These are phyloP conservation scores for Schizopora paradoxa DNA, from an alignment of 1,284 basidiomycete species.

Conservation along the genomic window DNA sequence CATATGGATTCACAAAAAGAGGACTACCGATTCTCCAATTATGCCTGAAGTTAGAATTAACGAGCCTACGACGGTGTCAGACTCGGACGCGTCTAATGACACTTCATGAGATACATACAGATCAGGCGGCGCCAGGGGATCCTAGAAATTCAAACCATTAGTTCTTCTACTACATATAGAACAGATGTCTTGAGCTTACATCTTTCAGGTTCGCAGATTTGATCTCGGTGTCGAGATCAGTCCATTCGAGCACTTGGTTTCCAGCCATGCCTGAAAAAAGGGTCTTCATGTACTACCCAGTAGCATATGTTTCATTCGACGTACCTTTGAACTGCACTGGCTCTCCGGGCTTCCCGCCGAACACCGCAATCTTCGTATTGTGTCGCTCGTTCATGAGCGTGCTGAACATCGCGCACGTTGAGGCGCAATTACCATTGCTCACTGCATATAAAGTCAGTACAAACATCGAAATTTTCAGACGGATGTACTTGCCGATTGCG, in stretches of 20 bases:
- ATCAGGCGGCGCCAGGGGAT: conserved; percentile 56
- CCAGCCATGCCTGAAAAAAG: conserved; percentile 51
- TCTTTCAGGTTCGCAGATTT: conserved; percentile 55
- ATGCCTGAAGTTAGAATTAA: conserved; percentile 47
- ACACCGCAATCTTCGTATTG: conserved; percentile 49
- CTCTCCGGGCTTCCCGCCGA: conserved; percentile 54
- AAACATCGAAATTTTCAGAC: not conserved
- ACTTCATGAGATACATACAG: conserved; percentile 33
- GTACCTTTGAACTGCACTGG: conserved; percentile 52
- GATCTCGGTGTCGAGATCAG: conserved; percentile 56
- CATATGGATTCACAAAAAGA: not conserved
- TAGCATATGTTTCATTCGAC: not conserved
- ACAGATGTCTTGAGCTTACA: conserved; percentile 35
- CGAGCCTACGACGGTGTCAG: conserved; percentile 32
- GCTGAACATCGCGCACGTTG: conserved; percentile 61
- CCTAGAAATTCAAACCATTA: conserved; percentile 32
- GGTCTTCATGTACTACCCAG: not conserved
- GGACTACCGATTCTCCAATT: conserved; percentile 49
- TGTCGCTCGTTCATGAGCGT: conserved; percentile 59
- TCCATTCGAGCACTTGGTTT: conserved; percentile 61
- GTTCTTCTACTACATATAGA: not conserved
- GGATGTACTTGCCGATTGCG: conserved; percentile 39
- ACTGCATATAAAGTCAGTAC: conserved; percentile 23
- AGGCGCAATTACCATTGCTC: conserved; percentile 51
- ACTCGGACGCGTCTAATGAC: not conserved